Evolutionary conservation across 768 basidiomycete genomes (phyloP), one percentile per base, ranked within the genome.

Genomic region (Leccinum subgranulosum): DNA sequence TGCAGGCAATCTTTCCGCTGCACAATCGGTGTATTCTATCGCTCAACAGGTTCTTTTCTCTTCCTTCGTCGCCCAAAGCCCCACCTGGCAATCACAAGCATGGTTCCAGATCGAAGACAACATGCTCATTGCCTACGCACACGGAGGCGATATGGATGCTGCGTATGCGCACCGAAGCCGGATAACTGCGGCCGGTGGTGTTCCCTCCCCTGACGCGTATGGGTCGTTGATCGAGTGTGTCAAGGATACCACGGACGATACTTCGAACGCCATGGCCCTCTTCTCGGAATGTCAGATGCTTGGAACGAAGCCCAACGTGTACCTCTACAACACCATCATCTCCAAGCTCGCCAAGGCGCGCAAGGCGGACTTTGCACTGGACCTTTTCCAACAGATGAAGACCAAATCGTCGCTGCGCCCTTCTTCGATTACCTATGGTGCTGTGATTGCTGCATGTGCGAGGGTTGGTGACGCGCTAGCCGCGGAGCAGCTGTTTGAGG

Each of bases 311-410:
- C 88, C 93, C 15, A 94, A 92, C 67, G 79, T 88, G 49, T 99
- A 88, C 75, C 82, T 99, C 39, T 99, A 90, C 79, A 98, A 99
- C 77, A 98, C 92, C 64, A 88, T 95, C 75, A 98, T 99, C 74
- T 94, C 92, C 61, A 95, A 96, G 76, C 82, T 99, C 10, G 87
- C 93, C 31, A 93, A 90, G 72, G 97, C 97, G 3, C 84, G 97
- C 63, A 96, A 96, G 73, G 92, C 94, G 0, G 94, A 97, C 61
- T 79, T 85, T 49, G 94, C 94, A 0, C 74, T 99, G 54, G 86
- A 88, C 59, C 75, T 98, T 60, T 99, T 98, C 81, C 81, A 86
- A 51, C 78, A 86, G 66, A 95, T 98, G 93, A 92, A 92, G 76
- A 74, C 76, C 6, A 73, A 69, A 19, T 59, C 63, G 8, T 77